Base-by-base conservation (phyloP, 371 early-diverging fungal genomes). In the Syncephalis fuscata region DNA sequence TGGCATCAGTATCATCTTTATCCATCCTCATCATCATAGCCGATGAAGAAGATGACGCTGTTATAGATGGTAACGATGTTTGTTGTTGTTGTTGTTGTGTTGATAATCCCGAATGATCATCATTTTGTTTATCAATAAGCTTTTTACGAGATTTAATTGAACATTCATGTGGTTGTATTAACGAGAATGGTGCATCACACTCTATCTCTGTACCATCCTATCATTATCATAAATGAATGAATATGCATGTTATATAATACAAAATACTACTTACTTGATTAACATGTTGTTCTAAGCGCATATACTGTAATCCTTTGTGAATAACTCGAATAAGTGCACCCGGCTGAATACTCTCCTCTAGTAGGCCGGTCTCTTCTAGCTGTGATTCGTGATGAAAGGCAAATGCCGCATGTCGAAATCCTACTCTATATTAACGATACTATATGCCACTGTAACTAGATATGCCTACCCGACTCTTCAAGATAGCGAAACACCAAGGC, bases 301-400 rank as follows among this genome's bases (percentile, higher is more conserved):
- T 70, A 59, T 91, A 93, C 57, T 85, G 86, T 25, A 96, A 69
- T 0, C 92, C 97, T 60, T 91, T 92, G 51, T 93, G 93, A 49
- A 94, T 69, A 10, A 90, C 69, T 55, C 68, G 74, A 37, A 96
- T 81, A 23, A 96, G 71, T 4, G 81, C 76, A 4, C 95, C 97
- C 20, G 89, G 87, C 39, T 73, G 72, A 27, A 92, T 82, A 44
- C 70, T 76, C 48, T 67, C 71, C 44, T 64, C 71, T 51, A 76
- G 67, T 46, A 67, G 67, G 37, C 78, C 74, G 22, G 69, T 68
- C 53, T 76, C 74, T 59, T 76, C 68, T 48, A 92, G 71, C 57
- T 83, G 82, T 22, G 84, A 78, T 56, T 95, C 96, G 54, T 85
- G 76, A 50, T 81, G 82, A 64, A 95, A 92, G 3, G 85, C 77